Percentiles rank a stretch among this genome's conserved stretches.
These are phyloP conservation scores for Plasmodium inui DNA, from an alignment of 169 alveolate genomes.

Conservation along the genomic window DNA sequence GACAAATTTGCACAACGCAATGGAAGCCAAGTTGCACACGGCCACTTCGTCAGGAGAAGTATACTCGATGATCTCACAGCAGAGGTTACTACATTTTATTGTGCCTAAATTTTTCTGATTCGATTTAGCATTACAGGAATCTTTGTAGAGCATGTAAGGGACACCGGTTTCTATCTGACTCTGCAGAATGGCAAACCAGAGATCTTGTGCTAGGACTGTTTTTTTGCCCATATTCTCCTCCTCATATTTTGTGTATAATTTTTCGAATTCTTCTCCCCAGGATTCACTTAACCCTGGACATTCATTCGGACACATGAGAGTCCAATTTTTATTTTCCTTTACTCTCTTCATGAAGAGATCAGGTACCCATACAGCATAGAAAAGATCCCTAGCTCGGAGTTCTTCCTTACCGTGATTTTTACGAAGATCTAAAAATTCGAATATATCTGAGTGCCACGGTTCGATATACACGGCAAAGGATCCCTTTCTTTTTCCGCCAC, in stretches of 20 bases:
- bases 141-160: slow-evolving; percentile 98
- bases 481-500: slow-evolving; percentile 98
- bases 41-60: slow-evolving; percentile 98
- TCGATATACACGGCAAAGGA: slow-evolving; percentile 98
- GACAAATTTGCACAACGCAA: slow-evolving; percentile 92
- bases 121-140: slow-evolving; percentile 95
- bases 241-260: slow-evolving; percentile 92
- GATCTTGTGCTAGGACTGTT: slow-evolving; percentile 95
- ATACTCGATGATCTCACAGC: slow-evolving; percentile 98
- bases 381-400: slow-evolving; percentile 97
- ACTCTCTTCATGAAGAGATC: slow-evolving; percentile 99
- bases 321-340: slow-evolving; percentile 94
- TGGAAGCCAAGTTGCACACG: slow-evolving; percentile 98
- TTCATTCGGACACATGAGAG: slow-evolving; percentile 99
- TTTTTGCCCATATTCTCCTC: slow-evolving; percentile 93
- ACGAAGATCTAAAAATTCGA: slow-evolving; percentile 95
- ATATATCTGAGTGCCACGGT: slow-evolving; percentile 99
- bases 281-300: slow-evolving; percentile 95
- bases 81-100: slow-evolving; percentile 95
- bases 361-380: slow-evolving; percentile 99
- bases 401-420: slow-evolving; percentile 99
- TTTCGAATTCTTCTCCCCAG: slow-evolving; percentile 97
- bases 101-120: slow-evolving; percentile 98
- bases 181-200: slow-evolving; percentile 97
- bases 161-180: slow-evolving; percentile 99